Evolutionary conservation across 2,329 filamentous ascomycete genomes (phyloP), one percentile per base, ranked within the genome.

Genomic region (Microdochium nivale): DNA sequence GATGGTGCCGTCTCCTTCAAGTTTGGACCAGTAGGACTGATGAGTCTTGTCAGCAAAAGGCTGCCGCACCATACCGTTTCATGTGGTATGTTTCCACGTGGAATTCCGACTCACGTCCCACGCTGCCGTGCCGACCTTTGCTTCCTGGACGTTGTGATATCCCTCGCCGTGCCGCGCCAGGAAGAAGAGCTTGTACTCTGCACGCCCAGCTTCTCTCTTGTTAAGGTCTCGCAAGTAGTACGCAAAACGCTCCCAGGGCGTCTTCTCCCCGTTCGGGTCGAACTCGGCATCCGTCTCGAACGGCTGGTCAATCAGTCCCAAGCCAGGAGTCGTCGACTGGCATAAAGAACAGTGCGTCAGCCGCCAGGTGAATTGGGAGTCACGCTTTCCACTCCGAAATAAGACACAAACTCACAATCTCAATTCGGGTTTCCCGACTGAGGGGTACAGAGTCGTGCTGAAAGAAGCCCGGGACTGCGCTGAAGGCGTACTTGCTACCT

Each of bases 151-250:
- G 52, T 74, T 74, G 48, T 74, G 70, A 50, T 61, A 67, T 24
- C 80, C 80, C 57, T 80, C 68, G 14, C 81, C 80, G 59, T 84
- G 81, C 14, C 81, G 73, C 23, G 76, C 80, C 52, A 82, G 66
- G 60, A 73, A 75, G 40, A 48, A 30, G 21, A 44, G 40, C 40
- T 44, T 44, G 40, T 44, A 44, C 19, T 44, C 40, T 2, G 40
- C 40, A 23, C 40, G 10, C 5, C 40, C 40, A 44, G 40, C n/a
- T 44, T 44, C 40, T 19, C 23, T 44, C 19, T 24, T 44, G 40
- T 44, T 44, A 7, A 44, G 21, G 19, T 44, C 40, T 10, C 13
- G 5, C 13, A 44, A 23, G 40, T 4, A 44, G 19, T 44, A 23
- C 10, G 19, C 10, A 19, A 44, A 44, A 7, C 40, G 40, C 19